Conservation (phyloP, 768 basidiomycete genomes). For the Mycena vitilis region DNA sequence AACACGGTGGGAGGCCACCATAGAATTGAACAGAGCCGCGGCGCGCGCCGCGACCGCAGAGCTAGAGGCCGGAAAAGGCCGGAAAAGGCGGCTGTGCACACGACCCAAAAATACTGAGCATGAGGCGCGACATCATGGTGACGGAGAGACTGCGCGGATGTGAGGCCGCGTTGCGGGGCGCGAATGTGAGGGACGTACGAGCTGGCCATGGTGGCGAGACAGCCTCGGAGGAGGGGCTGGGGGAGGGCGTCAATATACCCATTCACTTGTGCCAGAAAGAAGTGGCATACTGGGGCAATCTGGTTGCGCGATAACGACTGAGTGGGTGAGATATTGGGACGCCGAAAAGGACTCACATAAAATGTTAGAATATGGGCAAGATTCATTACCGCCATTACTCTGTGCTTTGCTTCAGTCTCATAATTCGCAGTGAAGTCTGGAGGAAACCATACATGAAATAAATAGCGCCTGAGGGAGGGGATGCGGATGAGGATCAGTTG, state of each 20-base stretch:
- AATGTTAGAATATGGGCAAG: conserved; percentile 30
- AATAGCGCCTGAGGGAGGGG: conserved; percentile 9
- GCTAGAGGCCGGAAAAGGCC: too few relatives aligned
- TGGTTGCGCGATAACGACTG: too few relatives aligned
- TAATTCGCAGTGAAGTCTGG: not conserved
- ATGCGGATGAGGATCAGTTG: not conserved
- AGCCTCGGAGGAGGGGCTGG: conserved; percentile 30
- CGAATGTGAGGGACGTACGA: not conserved
- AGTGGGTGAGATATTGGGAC: too few relatives aligned
- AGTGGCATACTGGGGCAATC: too few relatives aligned
- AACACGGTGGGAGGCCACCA: too few relatives aligned
- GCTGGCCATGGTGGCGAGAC: conserved; percentile 25
- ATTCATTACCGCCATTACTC: conserved; percentile 27
- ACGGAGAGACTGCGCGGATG: conserved; percentile 15
- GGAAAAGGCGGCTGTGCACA: too few relatives aligned
- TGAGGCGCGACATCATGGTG: conserved; percentile 32
- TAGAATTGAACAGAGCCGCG: too few relatives aligned
- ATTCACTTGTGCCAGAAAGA: too few relatives aligned
- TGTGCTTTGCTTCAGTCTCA: not conserved
- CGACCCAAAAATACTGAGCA: too few relatives aligned
- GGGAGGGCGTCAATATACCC: not conserved
- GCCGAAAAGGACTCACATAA: not conserved
- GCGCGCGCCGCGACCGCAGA: conserved; percentile 61
- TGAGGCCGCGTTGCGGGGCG: not conserved
- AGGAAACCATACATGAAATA: conserved; percentile 23